Base-by-base conservation (phyloP, 495 filamentous ascomycete genomes). In the Alectoria sarmentosa region DNA sequence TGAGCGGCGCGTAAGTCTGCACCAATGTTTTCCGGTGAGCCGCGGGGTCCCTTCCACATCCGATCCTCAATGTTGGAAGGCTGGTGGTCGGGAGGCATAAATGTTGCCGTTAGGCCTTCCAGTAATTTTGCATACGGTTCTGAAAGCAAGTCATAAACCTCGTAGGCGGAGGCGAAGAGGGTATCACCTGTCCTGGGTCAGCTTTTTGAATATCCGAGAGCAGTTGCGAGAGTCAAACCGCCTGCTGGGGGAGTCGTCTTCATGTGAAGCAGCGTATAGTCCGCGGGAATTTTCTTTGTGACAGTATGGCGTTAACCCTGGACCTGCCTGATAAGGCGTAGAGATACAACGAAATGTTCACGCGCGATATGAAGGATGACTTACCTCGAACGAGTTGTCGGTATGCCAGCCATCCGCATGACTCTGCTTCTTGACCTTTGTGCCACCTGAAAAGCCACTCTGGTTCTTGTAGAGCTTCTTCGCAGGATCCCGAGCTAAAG, bases 121-220 rank as follows among this genome's bases (percentile, higher is more conserved):
- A 92, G 77, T 75, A 91, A 90, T 41, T 75, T 74, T 58, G 83
- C 85, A 64, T 88, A 83, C 0, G 85, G 79, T 26, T 81, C 72
- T 0, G 86, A 89, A 68, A 92, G 76, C 9, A 88, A 84, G 74
- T 92, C 90, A 73, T 89, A 92, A 9, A 91, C 77, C 67, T 92
- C 89, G 70, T 91, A 92, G 21, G 86, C 88, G 0, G 84, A 86
- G 14, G 87, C 89, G 87, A 86, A 90, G 28, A 92, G 80, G 0
- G 87, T 91, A 66, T 84, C 60, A 11, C 42, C 42, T 48, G 11
- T 39, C 7, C 9, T 13, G 28, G 7, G 60, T 62, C 42, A 62
- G 42, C 37, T 17, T 0, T 23, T 17, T 13, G 30, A 59, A 13
- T 14, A 23, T 4, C 1, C 15, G 28, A 37, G 28, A 10, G 2